These are phyloP conservation scores for Orbilia brochopaga DNA, from an alignment of 2,329 filamentous ascomycete species.

Conservation along the genomic window DNA sequence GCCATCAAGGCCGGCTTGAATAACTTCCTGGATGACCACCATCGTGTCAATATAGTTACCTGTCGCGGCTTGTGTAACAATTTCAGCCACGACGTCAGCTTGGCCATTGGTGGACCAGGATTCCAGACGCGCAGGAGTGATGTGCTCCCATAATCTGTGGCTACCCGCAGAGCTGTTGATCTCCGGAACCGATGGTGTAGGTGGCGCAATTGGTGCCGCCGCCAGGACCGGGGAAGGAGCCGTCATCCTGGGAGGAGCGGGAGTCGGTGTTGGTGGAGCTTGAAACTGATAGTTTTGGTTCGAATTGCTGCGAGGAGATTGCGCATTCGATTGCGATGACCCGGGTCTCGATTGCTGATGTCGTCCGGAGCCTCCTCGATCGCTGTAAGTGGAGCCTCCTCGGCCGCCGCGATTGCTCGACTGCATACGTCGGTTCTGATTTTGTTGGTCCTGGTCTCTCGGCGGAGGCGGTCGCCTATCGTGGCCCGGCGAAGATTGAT, in stretches of 20 bases:
- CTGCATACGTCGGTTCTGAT: conserved; percentile 10
- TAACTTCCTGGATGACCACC: conserved; percentile 43
- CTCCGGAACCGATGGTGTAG: conserved; percentile 27
- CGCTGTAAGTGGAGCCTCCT: conserved; percentile 29
- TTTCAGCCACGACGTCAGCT: conserved; percentile 32
- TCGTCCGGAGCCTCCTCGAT: conserved; percentile 25
- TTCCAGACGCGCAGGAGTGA: conserved; percentile 37
- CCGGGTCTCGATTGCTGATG: conserved; percentile 42
- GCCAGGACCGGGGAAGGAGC: conserved; percentile 14
- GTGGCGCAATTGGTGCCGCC: conserved; percentile 17
- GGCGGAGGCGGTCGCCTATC: conserved; percentile 34
- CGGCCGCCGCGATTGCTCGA: conserved; percentile 23
- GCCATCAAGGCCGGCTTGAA: conserved; percentile 42
- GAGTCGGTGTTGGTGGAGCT: conserved; percentile 30
- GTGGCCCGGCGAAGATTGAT: conserved; percentile 41
- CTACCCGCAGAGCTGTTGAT: conserved; percentile 35
- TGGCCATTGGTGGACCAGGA: conserved; percentile 38
- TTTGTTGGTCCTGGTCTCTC: conserved; percentile 28
- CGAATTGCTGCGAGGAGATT: conserved; percentile 30
- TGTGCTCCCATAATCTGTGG: conserved; percentile 35
- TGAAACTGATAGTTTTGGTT: conserved; percentile 30
- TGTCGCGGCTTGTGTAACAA: conserved; percentile 20
- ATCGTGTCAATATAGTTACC: conserved; percentile 41
- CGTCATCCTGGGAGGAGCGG: conserved; percentile 22
- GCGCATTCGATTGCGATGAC: conserved; percentile 43